phyloP scores from a whole-genome alignment of 176 grass and related monocot species.

The Neostapfia colusana region DNA sequence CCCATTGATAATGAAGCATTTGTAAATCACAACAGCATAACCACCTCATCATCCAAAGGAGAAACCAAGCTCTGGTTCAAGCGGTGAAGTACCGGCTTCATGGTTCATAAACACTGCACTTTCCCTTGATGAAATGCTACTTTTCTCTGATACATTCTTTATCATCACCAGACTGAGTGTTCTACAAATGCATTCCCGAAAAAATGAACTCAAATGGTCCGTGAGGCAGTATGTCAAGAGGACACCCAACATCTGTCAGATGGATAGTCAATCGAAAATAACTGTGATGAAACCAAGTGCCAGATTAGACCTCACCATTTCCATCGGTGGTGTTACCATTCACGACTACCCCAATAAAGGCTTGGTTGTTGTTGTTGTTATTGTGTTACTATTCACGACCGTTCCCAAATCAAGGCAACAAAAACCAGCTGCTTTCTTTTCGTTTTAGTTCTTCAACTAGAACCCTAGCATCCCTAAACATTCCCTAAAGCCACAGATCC shows the following conservation, averaged over 20 bases:
- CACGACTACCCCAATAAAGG: too few species aligned
- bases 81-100: not conserved
- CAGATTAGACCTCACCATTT: not conserved
- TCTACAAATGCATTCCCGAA: not conserved
- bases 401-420: not conserved
- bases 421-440: not conserved
- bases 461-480: not conserved
- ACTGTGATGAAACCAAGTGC: not conserved
- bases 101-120: not conserved
- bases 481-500: constrained; percentile 12
- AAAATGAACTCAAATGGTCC: not conserved
- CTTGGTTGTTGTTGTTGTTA: too few species aligned
- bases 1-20: too few species aligned
- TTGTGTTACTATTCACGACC: not conserved
- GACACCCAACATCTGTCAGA: not conserved
- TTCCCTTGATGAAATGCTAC: not conserved
- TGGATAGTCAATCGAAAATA: not conserved
- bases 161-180: not conserved
- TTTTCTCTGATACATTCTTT: not conserved
- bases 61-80: too few species aligned
- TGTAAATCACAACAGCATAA: too few species aligned
- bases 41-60: too few species aligned
- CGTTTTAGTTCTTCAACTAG: not conserved
- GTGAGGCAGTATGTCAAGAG: not conserved
- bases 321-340: accelerated